Percentiles rank a stretch among this genome's conserved stretches.
These are phyloP conservation scores for Fusarium compactum DNA, from an alignment of 2,329 filamentous ascomycete genomes.

Conservation along the genomic window DNA sequence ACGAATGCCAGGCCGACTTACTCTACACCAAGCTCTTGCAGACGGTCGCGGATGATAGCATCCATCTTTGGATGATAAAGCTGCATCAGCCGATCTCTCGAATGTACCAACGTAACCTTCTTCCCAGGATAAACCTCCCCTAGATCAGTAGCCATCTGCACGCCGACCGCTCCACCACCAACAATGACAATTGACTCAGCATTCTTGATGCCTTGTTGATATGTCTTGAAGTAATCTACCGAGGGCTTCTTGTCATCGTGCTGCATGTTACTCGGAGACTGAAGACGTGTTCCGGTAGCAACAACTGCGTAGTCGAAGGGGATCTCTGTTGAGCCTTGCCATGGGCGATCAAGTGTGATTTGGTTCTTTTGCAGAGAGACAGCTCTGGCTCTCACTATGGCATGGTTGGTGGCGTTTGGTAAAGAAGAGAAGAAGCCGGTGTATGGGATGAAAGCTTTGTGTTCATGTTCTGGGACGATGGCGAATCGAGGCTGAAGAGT, in stretches of 20 bases:
- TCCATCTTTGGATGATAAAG: constrained; percentile 46
- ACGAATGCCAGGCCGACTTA: not conserved
- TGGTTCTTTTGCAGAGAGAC: constrained; percentile 34
- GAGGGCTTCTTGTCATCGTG: constrained; percentile 40
- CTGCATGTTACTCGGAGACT: constrained; percentile 43
- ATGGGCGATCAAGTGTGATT: constrained; percentile 39
- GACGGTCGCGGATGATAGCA: constrained; percentile 33
- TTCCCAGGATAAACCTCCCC: constrained; percentile 45
- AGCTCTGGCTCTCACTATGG: constrained; percentile 37
- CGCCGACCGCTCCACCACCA: constrained; percentile 44
- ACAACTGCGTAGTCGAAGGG: constrained; percentile 44
- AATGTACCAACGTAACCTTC: constrained; percentile 43
- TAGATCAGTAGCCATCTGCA: constrained; percentile 46
- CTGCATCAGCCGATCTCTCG: constrained; percentile 42
- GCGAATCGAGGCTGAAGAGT: constrained; percentile 56
- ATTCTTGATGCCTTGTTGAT: constrained; percentile 37
- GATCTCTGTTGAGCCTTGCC: constrained; percentile 42
- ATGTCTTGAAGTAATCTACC: constrained; percentile 40
- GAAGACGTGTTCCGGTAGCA: constrained; percentile 40
- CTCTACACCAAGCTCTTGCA: constrained; percentile 43
- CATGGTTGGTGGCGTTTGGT: constrained; percentile 34
- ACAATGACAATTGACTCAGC: constrained; percentile 44
- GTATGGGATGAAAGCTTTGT: constrained; percentile 65
- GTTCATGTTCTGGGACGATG: constrained; percentile 57
- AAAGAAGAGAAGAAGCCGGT: constrained; percentile 38